Evolutionary conservation across 2,329 filamentous ascomycete genomes (phyloP).

Genomic region (Talaromyces sp.): DNA sequence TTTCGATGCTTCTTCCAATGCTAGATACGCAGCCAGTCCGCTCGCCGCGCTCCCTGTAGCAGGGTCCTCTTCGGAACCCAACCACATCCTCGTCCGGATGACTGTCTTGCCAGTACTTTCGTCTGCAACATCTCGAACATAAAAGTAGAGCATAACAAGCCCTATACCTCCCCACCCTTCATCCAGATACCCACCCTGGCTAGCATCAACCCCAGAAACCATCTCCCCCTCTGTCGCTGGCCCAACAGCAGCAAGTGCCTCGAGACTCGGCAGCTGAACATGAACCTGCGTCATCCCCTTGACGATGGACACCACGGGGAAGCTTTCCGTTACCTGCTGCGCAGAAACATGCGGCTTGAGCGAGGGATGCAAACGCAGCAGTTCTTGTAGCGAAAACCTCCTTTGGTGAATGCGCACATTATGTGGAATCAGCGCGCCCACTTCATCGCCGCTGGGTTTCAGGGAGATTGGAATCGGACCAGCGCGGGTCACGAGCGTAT

Average conservation of each 20-base stretch:
- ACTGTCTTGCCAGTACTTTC: slow-evolving; percentile 43
- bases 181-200: slow-evolving; percentile 24
- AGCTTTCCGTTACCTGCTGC: slow-evolving; percentile 10
- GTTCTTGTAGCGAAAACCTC: slow-evolving; percentile 20
- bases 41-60: slow-evolving; percentile 56
- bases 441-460: slow-evolving; percentile 8
- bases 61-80: slow-evolving; percentile 27
- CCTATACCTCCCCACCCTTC: slow-evolving; percentile 27
- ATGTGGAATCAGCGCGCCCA: slow-evolving; percentile 27
- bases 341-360: slow-evolving; percentile 18
- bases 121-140: slow-evolving; percentile 48
- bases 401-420: slow-evolving; percentile 31
- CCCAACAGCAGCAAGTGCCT: slow-evolving; percentile 46
- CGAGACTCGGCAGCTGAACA: slow-evolving; percentile 57
- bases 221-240: slow-evolving; percentile 21
- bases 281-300: slow-evolving; percentile 56
- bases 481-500: slow-evolving; percentile 51
- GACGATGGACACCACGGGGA: slow-evolving; percentile 35
- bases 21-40: slow-evolving; percentile 53
- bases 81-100: slow-evolving; percentile 29
- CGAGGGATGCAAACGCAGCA: slow-evolving; percentile 24
- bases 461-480: slow-evolving; percentile 49
- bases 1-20: slow-evolving; percentile 35
- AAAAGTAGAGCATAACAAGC: slow-evolving; percentile 28
- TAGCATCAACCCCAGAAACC: slow-evolving; percentile 12